Evolutionary conservation across 106 monocot genomes (phyloP), one percentile per base, ranked within the genome.

Genomic region (Narthecium ossifragum): DNA sequence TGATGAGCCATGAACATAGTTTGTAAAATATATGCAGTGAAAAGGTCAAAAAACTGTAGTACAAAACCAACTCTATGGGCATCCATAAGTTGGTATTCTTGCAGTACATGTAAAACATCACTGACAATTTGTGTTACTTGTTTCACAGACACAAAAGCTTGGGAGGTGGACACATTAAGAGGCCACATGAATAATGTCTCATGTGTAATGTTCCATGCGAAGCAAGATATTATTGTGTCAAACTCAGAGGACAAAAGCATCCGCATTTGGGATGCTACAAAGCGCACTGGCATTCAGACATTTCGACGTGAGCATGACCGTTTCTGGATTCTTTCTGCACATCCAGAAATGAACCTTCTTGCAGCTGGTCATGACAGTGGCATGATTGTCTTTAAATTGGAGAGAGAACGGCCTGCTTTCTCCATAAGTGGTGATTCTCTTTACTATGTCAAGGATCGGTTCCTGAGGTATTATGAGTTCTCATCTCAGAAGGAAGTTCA

Each of bases 161-260:
- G 78, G 82, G 82, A 87, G 63, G 82, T 87, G 31, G 82, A 87
- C 60, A 87, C 87, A 23, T 43, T 87, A 70, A 65, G 82, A 33
- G 82, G 87, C 22, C 87, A 87, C 65, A 87, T 82, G 87, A 87
- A 82, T 43, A 87, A 87, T 67, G 86, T 87, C 1, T 87, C 87
- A 47, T 82, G 79, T 58, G 82, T 81, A 27, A 78, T 82, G 81
- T 81, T 86, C 34, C 80, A 86, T 48, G 77, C 78, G 0, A 86
- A 78, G 64, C 81, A 86, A 53, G 86, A 86, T 31, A 72, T 86
- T 17, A 86, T 86, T 33, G 86, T 86, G 9, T 81, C 81, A 37
- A 81, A 81, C 51, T 86, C 85, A 45, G 85, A 86, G 60, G 85
- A 86, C 50, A 80, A 86, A 60, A 81, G 77, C 37, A 86, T 86